These are phyloP conservation scores for Xylaria sp. DNA, from an alignment of 2,329 filamentous ascomycete genomes.

Conservation along the genomic window DNA sequence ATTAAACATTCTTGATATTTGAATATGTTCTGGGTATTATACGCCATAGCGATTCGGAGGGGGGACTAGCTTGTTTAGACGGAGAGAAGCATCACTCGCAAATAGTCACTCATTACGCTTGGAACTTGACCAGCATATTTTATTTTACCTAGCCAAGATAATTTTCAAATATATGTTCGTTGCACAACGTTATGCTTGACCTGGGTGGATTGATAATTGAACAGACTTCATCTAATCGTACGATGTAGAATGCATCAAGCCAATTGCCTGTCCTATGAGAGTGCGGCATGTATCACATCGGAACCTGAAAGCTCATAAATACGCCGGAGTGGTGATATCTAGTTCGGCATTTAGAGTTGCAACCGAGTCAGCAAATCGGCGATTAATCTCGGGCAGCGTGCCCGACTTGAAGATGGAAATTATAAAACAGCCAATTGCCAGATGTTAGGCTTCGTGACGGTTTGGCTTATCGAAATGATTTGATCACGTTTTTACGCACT, in stretches of 20 bases:
- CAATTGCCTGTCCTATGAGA: neutral
- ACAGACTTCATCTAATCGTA: neutral
- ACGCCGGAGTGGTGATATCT: neutral
- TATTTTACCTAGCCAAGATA: neutral
- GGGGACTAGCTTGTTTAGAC: neutral
- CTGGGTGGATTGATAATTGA: neutral
- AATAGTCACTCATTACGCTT: neutral
- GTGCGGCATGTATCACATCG: neutral
- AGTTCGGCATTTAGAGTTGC: neutral
- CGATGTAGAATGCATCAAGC: neutral
- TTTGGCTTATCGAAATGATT: constrained; percentile 11
- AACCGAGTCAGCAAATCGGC: neutral
- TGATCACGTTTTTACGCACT: constrained; percentile 20
- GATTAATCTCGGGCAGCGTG: neutral
- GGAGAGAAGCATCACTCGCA: neutral
- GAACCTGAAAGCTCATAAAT: neutral
- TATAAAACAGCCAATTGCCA: neutral
- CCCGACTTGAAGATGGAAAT: too few relatives aligned
- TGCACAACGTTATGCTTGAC: neutral
- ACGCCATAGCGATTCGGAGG: neutral
- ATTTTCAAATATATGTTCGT: neutral
- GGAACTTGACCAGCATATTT: neutral
- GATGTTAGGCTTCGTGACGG: neutral
- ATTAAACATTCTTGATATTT: neutral
- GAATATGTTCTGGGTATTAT: neutral